A percentile compares a stretch with the other conserved stretches of the same genome.
Evolutionary conservation across 2,329 filamentous ascomycete genomes (phyloP).

Genomic region (Lachnellula hyalina): DNA sequence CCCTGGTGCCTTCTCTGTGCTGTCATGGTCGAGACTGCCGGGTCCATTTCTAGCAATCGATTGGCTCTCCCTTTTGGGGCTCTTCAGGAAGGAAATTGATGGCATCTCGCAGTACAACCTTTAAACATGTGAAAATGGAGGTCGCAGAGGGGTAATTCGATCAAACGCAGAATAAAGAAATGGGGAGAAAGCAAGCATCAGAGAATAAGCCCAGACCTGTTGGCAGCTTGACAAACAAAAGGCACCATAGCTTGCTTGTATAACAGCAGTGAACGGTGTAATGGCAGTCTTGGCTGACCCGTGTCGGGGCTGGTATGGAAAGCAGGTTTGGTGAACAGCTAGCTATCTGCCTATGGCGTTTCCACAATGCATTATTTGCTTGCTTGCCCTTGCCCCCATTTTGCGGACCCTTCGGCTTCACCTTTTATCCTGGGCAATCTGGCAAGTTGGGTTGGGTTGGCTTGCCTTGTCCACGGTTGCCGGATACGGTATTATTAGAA

Average conservation of each 20-base stretch:
- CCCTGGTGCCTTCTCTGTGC: slow-evolving; percentile 24
- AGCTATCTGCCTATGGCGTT: not conserved
- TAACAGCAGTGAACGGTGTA: not conserved
- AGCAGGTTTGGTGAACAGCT: not conserved
- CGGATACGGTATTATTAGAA: not conserved
- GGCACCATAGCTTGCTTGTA: not conserved
- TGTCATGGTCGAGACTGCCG: slow-evolving; percentile 12
- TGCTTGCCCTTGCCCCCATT: not conserved
- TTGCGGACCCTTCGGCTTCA: not conserved
- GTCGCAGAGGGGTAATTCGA: not conserved
- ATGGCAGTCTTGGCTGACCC: slow-evolving; percentile 2
- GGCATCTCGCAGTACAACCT: slow-evolving; percentile 22
- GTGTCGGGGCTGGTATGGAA: not conserved
- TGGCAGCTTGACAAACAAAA: not conserved
- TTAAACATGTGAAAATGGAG: not conserved
- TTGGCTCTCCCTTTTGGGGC: slow-evolving; percentile 16
- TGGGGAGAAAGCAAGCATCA: not conserved
- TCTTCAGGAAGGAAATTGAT: slow-evolving; percentile 26
- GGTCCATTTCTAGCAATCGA: slow-evolving; percentile 10
- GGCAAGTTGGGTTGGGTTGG: not conserved
- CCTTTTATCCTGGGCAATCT: not conserved
- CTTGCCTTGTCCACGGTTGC: not conserved
- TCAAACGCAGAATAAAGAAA: slow-evolving; percentile 2
- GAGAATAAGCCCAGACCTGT: not conserved
- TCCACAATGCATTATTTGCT: not conserved